Conservation (phyloP, 768 basidiomycete species). For the Kwoniella heveanensis region DNA sequence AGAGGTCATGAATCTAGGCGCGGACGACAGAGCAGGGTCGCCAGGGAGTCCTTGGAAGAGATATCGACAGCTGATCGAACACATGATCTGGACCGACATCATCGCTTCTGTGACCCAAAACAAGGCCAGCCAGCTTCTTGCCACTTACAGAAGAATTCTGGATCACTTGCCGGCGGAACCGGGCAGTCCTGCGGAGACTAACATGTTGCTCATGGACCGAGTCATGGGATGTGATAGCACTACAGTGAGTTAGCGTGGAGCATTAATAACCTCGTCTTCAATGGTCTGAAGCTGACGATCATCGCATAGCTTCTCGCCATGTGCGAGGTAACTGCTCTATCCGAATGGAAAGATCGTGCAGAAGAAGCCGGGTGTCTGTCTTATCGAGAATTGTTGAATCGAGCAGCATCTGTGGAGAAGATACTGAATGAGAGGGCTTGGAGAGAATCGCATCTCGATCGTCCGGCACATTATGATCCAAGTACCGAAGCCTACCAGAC, state of each 20-base stretch:
- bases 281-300: conserved; percentile 4
- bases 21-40: conserved; percentile 6
- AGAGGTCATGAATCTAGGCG: conserved; percentile 9
- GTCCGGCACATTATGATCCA: neutral
- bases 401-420: conserved; percentile 20
- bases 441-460: conserved; percentile 27
- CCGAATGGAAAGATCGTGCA: conserved; percentile 30
- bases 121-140: conserved; percentile 17
- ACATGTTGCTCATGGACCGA: conserved; percentile 21
- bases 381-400: conserved; percentile 17
- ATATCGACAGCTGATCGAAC: conserved; percentile 17
- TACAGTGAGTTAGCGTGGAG: conserved; percentile 21
- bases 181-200: neutral
- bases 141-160: conserved; percentile 21
- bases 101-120: conserved; percentile 27
- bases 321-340: conserved; percentile 21
- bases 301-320: conserved; percentile 21
- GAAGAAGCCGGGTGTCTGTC: conserved; percentile 22
- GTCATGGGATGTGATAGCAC: conserved; percentile 34
- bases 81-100: conserved; percentile 34
- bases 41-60: conserved; percentile 19
- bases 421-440: conserved; percentile 22
- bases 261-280: too few relatives aligned
- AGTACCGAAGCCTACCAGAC: neutral
- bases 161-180: conserved; percentile 6